phyloP scores from a whole-genome alignment of 805 yeast species.

The Danielia oregonensis region DNA sequence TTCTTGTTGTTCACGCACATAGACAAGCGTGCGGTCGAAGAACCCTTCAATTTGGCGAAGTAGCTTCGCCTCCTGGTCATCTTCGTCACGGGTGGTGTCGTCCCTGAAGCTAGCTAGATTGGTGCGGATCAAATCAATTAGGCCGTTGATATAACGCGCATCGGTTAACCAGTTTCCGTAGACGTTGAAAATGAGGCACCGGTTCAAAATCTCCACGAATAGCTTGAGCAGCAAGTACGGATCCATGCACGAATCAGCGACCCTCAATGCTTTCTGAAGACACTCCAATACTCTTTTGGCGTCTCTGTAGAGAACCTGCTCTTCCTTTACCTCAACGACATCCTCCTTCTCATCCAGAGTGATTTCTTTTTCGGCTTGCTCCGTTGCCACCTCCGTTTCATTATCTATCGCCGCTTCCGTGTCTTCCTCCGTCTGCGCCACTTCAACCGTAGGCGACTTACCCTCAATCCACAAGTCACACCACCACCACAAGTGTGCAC shows the following conservation, averaged over 20 bases:
- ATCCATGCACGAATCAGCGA: constrained; percentile 94
- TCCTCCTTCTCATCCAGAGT: constrained; percentile 12
- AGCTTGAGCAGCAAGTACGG: constrained; percentile 66
- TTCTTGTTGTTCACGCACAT: constrained; percentile 63
- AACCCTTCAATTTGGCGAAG: constrained; percentile 29
- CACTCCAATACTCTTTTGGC: constrained; percentile 84
- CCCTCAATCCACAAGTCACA: constrained; percentile 47
- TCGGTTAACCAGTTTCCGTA: constrained; percentile 74
- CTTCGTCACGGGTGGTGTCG: constrained; percentile 21
- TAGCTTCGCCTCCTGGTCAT: constrained; percentile 26
- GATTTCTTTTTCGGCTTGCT: constrained; percentile 43
- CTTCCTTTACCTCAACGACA: constrained; percentile 33
- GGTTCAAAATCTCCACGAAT: constrained; percentile 84
- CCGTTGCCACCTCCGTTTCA: constrained; percentile 11
- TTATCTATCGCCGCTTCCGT: background rate
- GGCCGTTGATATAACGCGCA: constrained; percentile 74
- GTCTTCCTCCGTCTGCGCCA: constrained; percentile 3
- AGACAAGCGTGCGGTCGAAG: constrained; percentile 69
- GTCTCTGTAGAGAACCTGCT: constrained; percentile 29
- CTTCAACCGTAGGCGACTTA: constrained; percentile 24
- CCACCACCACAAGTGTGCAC: constrained; percentile 95
- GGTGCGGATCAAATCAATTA: constrained; percentile 75
- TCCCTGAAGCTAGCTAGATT: constrained; percentile 48
- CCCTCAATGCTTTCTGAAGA: constrained; percentile 79
- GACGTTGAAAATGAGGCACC: constrained; percentile 79